Base-by-base conservation (phyloP, 176 grass and related monocot genomes). In the Thinopyrum elongatum region DNA sequence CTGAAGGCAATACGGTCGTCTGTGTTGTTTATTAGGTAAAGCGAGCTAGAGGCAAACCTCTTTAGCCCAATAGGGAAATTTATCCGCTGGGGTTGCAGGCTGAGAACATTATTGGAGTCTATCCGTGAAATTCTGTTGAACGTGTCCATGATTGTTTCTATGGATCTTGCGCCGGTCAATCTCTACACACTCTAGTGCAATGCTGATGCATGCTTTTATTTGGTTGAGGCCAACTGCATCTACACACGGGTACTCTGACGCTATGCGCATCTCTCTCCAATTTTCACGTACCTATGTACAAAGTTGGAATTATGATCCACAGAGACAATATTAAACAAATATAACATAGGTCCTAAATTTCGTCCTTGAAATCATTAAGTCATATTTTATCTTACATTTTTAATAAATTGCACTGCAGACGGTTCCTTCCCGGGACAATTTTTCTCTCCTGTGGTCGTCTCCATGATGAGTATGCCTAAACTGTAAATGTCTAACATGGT, bases 401-500 rank as follows among this genome's bases (percentile, higher is more conserved):
- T 36, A 79, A 86, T 79, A 33, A 70, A 79, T 3, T 34, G 7
- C 0, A 0, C 0, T 12, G 15, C 51, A 16, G 31, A 59, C 1
- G 53, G 55, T 6, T 85, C 62, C 0, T 79, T 17, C 0, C 44
- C 3, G 42, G 2, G 41, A 42, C 2, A 0, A 64, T n/a, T 70
- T 49, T 55, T 59, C 25, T 59, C 64, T 57, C 74, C 75, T 0
- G 75, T 79, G 31, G 16, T 79, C 16, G 68, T 79, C 64, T 70
- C 15, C 3, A 85, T 8, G 15, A 85, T 53, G 36, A 85, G 62
- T 8, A 85, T 0, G 26, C 83, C 83, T 16, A 69, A 78, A 78
- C 74, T 85, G 31, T 78, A 85, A 58, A 85, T 85, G 23, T 85
- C 83, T 3, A 23, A 29, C 75, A 23, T 11, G 0, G 30, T 22